A percentile compares a stretch with the other conserved stretches of the same genome.
phyloP scores from a whole-genome alignment of 108 stramenopile species.

The Skeletonema menzelii region DNA sequence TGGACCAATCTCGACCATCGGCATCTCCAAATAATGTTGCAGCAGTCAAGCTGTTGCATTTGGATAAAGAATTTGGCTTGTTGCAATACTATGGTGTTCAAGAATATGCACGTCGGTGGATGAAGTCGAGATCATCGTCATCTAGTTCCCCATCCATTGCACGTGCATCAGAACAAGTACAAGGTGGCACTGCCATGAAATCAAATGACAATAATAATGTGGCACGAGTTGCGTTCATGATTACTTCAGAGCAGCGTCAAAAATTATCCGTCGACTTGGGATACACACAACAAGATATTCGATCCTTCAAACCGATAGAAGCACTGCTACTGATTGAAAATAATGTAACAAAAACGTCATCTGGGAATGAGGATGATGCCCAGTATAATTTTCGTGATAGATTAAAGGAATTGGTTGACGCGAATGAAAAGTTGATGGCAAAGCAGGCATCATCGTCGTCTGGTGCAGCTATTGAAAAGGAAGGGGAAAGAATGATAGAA shows the following conservation, averaged over 20 bases:
- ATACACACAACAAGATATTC: constrained; percentile 37
- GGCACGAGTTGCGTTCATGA: constrained; percentile 41
- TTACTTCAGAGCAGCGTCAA: constrained; percentile 39
- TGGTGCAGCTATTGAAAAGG: neutral
- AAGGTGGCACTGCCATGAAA: neutral
- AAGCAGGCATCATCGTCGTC: neutral
- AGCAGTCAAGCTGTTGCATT: constrained; percentile 18
- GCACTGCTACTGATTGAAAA: constrained; percentile 35
- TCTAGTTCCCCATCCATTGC: neutral
- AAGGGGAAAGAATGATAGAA: neutral
- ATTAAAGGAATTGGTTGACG: constrained; percentile 23
- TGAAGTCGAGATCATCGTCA: constrained; percentile 5
- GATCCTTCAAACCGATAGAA: constrained; percentile 41
- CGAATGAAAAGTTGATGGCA: constrained; percentile 27
- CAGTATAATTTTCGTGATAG: constrained; percentile 17
- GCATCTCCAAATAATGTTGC: constrained; percentile 24
- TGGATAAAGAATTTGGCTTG: constrained; percentile 27
- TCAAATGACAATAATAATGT: neutral
- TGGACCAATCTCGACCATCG: constrained; percentile 10
- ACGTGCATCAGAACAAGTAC: neutral
- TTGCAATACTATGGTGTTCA: constrained; percentile 22
- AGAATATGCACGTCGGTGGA: constrained; percentile 25
- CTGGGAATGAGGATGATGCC: neutral
- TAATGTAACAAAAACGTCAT: constrained; percentile 11
- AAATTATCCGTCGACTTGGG: constrained; percentile 20